A percentile compares a stretch with the other conserved stretches of the same genome.
Evolutionary conservation across 352 stramenopile species (phyloP).

Genomic region (Stephanocyclus meneghinianus): DNA sequence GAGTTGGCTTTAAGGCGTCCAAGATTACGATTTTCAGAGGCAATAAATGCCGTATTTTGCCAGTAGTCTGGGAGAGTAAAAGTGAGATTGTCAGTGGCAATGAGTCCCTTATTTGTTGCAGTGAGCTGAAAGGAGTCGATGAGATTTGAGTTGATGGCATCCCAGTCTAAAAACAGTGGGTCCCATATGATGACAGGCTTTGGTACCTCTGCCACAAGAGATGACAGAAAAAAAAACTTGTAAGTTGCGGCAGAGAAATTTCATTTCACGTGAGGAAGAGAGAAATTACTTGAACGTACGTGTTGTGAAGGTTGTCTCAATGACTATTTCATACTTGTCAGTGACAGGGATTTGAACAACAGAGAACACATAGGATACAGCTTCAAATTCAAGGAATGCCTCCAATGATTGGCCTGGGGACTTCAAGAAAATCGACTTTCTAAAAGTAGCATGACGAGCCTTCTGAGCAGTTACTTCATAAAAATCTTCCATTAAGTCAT

Average conservation of each 20-base stretch:
- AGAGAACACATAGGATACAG: conserved; percentile 32
- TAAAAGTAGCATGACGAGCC: conserved; percentile 19
- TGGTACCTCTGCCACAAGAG: conserved; percentile 12
- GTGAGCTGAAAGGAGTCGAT: conserved; percentile 25
- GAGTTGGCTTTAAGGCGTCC: conserved; percentile 25
- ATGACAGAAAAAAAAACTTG: too few relatives aligned
- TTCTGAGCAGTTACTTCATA: conserved; percentile 39
- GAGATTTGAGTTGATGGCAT: conserved; percentile 9
- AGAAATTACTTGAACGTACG: conserved; percentile 9
- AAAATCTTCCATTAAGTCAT: conserved; percentile 25
- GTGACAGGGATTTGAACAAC: conserved; percentile 27
- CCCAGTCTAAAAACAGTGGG: conserved; percentile 17
- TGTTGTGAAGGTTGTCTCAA: conserved; percentile 34
- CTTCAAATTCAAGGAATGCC: conserved; percentile 33
- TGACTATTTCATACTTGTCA: conserved; percentile 37
- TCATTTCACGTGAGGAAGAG: too few relatives aligned
- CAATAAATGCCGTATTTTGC: conserved; percentile 27
- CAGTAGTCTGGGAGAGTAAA: conserved; percentile 14
- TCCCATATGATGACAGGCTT: conserved; percentile 30
- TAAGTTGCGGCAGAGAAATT: too few relatives aligned
- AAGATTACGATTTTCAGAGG: conserved; percentile 3
- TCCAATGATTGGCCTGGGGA: conserved; percentile 17
- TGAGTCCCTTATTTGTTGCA: conserved; percentile 28
- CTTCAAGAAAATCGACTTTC: conserved; percentile 17
- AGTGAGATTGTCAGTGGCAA: conserved; percentile 25